These are phyloP conservation scores for Fusarium siculi DNA, from an alignment of 2,329 filamentous ascomycete species.

Conservation along the genomic window DNA sequence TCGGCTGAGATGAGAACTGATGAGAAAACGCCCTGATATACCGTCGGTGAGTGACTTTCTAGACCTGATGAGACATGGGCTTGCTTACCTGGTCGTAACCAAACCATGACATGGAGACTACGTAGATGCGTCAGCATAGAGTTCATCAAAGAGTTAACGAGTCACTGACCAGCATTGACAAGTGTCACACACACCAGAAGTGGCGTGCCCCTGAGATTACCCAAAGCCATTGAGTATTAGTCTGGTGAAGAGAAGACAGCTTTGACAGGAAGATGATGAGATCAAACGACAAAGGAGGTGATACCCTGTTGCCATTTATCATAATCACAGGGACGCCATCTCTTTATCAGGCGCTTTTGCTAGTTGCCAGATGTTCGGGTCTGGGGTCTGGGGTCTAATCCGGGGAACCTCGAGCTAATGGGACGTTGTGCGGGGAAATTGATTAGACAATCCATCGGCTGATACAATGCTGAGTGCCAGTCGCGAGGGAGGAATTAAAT, in stretches of 20 bases:
- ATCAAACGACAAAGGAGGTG: not conserved
- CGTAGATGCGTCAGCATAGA: not conserved
- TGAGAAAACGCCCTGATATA: not conserved
- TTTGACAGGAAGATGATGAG: too few relatives aligned
- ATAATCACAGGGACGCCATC: not conserved
- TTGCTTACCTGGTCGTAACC: not conserved
- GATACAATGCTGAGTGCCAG: not conserved
- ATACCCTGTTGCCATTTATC: not conserved
- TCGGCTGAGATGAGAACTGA: not conserved
- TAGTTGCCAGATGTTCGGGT: not conserved
- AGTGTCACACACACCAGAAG: not conserved
- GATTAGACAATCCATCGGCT: not conserved
- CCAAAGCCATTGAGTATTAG: not conserved
- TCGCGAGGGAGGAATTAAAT: not conserved
- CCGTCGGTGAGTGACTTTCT: not conserved
- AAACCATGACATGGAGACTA: not conserved
- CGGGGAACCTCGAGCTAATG: not conserved
- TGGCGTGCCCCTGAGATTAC: not conserved
- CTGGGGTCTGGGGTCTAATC: not conserved
- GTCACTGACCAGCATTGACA: not conserved
- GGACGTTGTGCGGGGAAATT: not conserved
- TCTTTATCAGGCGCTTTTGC: not conserved
- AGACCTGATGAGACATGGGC: fast-evolving
- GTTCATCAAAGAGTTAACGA: fast-evolving
- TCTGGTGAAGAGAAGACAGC: not conserved